These are phyloP conservation scores for Lactarius hatsudake DNA, from an alignment of 768 basidiomycete genomes.

Conservation along the genomic window DNA sequence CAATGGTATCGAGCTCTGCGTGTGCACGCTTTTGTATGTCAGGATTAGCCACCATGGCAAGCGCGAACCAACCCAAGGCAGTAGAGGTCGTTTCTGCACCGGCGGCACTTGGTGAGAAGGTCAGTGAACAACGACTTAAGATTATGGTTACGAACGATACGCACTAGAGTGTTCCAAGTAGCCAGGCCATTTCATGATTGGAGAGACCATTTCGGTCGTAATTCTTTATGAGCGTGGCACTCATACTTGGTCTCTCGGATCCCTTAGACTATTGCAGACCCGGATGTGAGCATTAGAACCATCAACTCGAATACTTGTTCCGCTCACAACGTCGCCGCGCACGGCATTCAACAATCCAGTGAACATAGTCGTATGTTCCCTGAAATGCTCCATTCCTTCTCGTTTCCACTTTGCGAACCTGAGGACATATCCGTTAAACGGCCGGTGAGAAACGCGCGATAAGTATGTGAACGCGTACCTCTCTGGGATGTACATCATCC, in stretches of 20 bases:
- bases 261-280: slow-evolving; percentile 9
- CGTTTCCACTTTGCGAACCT: slow-evolving; percentile 30
- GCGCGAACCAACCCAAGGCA: slow-evolving; percentile 11
- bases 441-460: too few relatives aligned
- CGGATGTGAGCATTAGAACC: neutral
- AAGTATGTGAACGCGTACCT: slow-evolving; percentile 1
- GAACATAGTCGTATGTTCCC: slow-evolving; percentile 18
- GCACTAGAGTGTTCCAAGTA: slow-evolving; percentile 21
- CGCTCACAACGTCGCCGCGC: slow-evolving; percentile 14
- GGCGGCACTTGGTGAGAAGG: neutral
- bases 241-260: slow-evolving; percentile 9
- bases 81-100: slow-evolving; percentile 11
- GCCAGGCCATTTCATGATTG: slow-evolving; percentile 23
- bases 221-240: slow-evolving; percentile 17
- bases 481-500: slow-evolving; percentile 24
- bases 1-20: slow-evolving; percentile 8
- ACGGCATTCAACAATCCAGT: slow-evolving; percentile 21
- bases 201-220: slow-evolving; percentile 15
- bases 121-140: neutral
- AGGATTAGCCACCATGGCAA: slow-evolving; percentile 27
- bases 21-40: slow-evolving; percentile 15
- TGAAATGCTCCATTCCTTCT: slow-evolving; percentile 20
- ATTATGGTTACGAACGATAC: neutral
- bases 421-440: neutral
- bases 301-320: neutral